Base-by-base conservation (phyloP, 2,329 filamentous ascomycete species). In the Passalora sequoiae region DNA sequence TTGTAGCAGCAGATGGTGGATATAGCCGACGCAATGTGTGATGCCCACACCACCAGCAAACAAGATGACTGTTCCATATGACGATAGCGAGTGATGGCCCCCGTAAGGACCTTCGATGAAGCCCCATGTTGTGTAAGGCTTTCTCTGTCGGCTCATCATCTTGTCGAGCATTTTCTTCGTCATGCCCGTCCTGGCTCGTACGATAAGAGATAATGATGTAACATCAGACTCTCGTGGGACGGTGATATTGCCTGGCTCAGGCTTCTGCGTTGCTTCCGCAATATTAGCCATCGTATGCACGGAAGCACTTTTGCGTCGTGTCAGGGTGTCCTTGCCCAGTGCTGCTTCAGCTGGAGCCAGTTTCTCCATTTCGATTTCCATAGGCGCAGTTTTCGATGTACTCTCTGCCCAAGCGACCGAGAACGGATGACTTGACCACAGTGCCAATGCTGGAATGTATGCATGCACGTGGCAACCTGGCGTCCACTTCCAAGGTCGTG, bases 41-140 rank as follows among this genome's bases (percentile, higher is more conserved):
- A 91, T 86, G 50, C 86, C 86, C 9, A 89, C 83, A 56, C 86
- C 86, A 44, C 84, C 86, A 0, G 86, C 86, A 60, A 91, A 86
- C 28, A 91, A 75, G 63, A 89, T 78, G 21, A 84, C 80, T 0
- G 84, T 88, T 51, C 86, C 86, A 64, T 88, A 89, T 1, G 83
- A 87, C 47, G 81, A 74, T 61, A 89, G 74, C 52, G 71, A 73
- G 61, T 88, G 82, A 60, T 82, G 73, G 27, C 81, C 83, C 37
- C 84, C 75, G 59, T 91, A 91, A 0, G 86, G 86, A 0, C 86
- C 86, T 65, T 91, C 86, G 30, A 85, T 78, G 35, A 80, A 75
- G 51, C 83, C 85, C 25, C 68, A 78, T 5, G 83, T 83, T 16
- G 72, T 68, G 58, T 86, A 74, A 28, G 72, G 73, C 44, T 82